These are phyloP conservation scores for Trichoderma semiorbis DNA, from an alignment of 2,329 filamentous ascomycete species.

Conservation along the genomic window DNA sequence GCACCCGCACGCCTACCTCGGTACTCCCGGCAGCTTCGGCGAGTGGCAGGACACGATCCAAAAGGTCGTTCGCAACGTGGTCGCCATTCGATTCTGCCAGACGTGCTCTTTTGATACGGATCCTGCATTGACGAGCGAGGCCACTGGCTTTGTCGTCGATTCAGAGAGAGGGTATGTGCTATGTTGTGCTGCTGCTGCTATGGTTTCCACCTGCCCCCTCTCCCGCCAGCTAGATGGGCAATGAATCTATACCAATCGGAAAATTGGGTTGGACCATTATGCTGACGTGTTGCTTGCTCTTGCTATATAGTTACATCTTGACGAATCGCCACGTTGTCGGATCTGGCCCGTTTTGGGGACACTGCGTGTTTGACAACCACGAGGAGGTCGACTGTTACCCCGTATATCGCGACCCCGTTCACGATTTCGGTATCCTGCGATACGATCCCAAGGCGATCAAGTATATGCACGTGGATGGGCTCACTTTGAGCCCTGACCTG, in stretches of 20 bases:
- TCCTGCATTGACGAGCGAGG: conserved; percentile 85
- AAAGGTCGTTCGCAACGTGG: conserved; percentile 88
- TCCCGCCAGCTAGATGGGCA: neutral
- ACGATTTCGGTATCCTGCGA: conserved; percentile 95
- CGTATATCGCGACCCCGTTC: conserved; percentile 95
- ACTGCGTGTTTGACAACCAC: conserved; percentile 98
- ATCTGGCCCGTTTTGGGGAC: conserved; percentile 94
- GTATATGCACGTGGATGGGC: conserved; percentile 85
- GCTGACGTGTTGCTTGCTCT: neutral
- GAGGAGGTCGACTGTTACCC: conserved; percentile 94
- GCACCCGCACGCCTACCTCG: conserved; percentile 34
- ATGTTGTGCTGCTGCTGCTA: conserved; percentile 20
- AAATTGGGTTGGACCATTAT: neutral
- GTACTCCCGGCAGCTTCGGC: conserved; percentile 38
- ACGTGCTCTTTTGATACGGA: conserved; percentile 99
- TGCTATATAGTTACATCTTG: conserved; percentile 62
- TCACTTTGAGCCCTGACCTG: conserved; percentile 78
- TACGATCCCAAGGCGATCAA: conserved; percentile 96
- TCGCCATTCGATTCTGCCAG: conserved; percentile 98
- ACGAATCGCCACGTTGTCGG: conserved; percentile 93
- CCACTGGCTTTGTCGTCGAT: conserved; percentile 96
- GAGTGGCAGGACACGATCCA: conserved; percentile 98
- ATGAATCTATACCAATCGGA: neutral
- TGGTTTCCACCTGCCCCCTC: neutral
- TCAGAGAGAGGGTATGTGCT: conserved; percentile 71